Percentiles rank a stretch among this genome's conserved stretches.
phyloP scores from a whole-genome alignment of 257 asterid species.

The Jasminum sambac region DNA sequence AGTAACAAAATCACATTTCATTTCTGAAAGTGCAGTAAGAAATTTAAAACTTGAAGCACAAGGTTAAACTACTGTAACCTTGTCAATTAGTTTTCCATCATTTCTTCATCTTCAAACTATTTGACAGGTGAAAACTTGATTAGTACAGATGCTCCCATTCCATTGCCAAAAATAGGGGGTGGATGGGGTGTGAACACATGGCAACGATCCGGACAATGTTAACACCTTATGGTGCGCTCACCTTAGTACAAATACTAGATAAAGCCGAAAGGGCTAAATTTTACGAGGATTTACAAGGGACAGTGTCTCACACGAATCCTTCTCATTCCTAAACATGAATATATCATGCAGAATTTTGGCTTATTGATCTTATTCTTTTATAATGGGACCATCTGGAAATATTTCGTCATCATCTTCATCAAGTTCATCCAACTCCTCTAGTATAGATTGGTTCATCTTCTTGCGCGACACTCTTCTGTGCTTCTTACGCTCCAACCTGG shows the following conservation, averaged over 20 bases:
- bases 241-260: not conserved
- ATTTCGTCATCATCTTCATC: constrained; percentile 56
- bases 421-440: constrained; percentile 67
- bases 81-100: not conserved
- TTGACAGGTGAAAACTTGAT: not conserved
- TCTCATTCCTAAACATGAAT: not conserved
- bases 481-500: constrained; percentile 79
- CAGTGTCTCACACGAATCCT: constrained; percentile 8
- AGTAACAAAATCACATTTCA: not conserved
- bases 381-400: constrained; percentile 40
- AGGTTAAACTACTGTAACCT: not conserved
- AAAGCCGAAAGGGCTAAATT: constrained; percentile 3
- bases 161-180: too few species aligned
- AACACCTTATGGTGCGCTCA: too few species aligned
- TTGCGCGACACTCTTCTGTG: constrained; percentile 93
- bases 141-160: too few species aligned
- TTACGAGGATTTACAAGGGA: constrained; percentile 26
- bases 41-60: not conserved
- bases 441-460: constrained; percentile 73
- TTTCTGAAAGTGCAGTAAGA: not conserved
- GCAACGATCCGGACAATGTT: too few species aligned
- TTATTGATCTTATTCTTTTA: constrained; percentile 40
- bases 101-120: not conserved
- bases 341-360: constrained; percentile 12
- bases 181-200: too few species aligned